Evolutionary conservation across 805 yeast genomes (phyloP), one percentile per base, ranked within the genome.

Genomic region (Barnettozyma sp.): DNA sequence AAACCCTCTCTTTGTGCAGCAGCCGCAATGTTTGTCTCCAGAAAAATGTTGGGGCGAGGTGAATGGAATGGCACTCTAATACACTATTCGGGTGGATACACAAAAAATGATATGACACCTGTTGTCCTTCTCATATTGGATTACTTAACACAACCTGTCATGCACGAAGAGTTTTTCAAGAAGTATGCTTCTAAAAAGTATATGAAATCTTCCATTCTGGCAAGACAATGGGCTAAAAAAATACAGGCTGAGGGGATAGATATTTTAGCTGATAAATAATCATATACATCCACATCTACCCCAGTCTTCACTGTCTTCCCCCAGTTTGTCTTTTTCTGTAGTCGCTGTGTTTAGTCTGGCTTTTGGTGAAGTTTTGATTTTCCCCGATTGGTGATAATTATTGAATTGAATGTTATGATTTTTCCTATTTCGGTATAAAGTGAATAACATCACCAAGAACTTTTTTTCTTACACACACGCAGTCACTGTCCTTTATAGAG

Each of bases 11-110:
- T 78, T 41, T 70, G 87, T 43, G 75, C 94, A n/a, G 94, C 95
- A 2, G 78, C 87, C 39, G 82, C 95, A 19, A 83, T 86, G 94
- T 82, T 73, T 58, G 68, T 85, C 34, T 77, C 95, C 6, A 70
- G 95, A 49, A 69, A 70, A 48, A 80, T 86, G 59, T 63, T 79
- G 28, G 79, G 79, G 13, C 76, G 67, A 36, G 59, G 66, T 2
- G 77, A 76, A 25, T 88, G 97, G 97, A 78, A 79, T 55, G 82
- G 82, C 7, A 88, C 87, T 56, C 67, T 90, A 46, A 75, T 82
- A 29, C 95, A 87, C 55, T 92, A 90, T 58, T 77, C 90, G 24
- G 97, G 97, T 12, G 97, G 94, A 8, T 87, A 85, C 60, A 73
- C 78, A 14, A 81, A 77, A 42, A 70, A 68, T 20, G 87, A 82